phyloP scores from a whole-genome alignment of 2,329 filamentous ascomycete genomes.

The Ramularia collo-cygni region DNA sequence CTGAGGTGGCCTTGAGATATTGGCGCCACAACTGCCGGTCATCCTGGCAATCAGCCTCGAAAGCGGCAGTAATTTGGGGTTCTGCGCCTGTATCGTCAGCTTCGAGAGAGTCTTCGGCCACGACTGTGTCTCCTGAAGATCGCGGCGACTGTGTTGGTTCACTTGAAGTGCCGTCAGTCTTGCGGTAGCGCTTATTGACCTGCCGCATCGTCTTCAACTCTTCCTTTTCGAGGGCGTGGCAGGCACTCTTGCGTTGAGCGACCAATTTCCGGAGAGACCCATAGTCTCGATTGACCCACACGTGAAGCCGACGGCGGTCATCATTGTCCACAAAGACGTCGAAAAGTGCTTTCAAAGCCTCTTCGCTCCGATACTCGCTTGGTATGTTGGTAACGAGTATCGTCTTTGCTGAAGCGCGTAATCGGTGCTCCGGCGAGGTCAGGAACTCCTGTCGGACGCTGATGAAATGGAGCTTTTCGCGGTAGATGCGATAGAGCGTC shows the following conservation, averaged over 20 bases:
- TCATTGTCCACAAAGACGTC: conserved; percentile 25
- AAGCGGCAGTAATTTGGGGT: conserved; percentile 3
- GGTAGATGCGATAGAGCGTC: conserved; percentile 26
- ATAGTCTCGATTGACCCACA: conserved; percentile 30
- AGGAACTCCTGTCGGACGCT: conserved; percentile 26
- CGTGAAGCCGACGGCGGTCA: conserved; percentile 10
- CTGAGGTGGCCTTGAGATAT: conserved; percentile 4
- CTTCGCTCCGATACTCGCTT: conserved; percentile 21
- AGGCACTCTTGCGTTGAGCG: conserved; percentile 3
- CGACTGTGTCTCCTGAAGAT: conserved; percentile 2
- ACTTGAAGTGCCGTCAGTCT: conserved; percentile 2
- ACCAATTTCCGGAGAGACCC: conserved; percentile 13
- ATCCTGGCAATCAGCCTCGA: conserved; percentile 6
- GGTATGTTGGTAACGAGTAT: conserved; percentile 31
- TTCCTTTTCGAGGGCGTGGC: conserved; percentile 8
- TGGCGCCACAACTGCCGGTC: conserved; percentile 8
- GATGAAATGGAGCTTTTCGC: conserved; percentile 28
- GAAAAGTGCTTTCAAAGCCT: conserved; percentile 25
- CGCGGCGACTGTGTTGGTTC: neutral
- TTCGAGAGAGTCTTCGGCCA: neutral
- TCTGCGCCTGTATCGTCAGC: neutral
- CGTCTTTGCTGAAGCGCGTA: conserved; percentile 27
- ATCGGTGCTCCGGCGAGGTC: conserved; percentile 22
- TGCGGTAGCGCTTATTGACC: conserved; percentile 9
- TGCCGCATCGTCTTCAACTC: conserved; percentile 4